Percentiles rank a stretch among this genome's conserved stretches.
Evolutionary conservation across 2,329 filamentous ascomycete species (phyloP).

Genomic region (Aspergillus alliaceus): DNA sequence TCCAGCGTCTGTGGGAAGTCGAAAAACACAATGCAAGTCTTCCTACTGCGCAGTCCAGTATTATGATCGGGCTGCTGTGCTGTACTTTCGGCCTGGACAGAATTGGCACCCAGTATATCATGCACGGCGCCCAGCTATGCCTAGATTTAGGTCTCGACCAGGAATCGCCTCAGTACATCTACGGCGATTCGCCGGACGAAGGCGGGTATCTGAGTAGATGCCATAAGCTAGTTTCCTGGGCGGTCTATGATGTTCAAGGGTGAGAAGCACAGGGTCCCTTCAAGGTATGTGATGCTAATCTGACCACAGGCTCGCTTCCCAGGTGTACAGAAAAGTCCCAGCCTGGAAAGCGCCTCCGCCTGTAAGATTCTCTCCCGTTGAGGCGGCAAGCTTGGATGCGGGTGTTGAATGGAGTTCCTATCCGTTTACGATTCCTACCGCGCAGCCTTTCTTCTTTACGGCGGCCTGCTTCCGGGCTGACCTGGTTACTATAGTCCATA

Average conservation of each 20-base stretch:
- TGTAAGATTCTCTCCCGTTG: conserved; percentile 14
- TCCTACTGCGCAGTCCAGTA: conserved; percentile 21
- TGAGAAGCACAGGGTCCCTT: not conserved
- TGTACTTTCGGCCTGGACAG: conserved; percentile 26
- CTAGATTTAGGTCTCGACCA: conserved; percentile 10
- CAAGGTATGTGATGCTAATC: not conserved
- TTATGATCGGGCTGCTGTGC: conserved; percentile 23
- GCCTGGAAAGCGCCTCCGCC: conserved; percentile 18
- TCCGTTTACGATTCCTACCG: conserved; percentile 12
- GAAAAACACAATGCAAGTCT: conserved; percentile 14
- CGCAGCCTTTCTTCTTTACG: conserved; percentile 13
- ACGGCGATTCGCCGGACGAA: conserved; percentile 2
- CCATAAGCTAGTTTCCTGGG: conserved; percentile 24
- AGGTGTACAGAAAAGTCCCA: conserved; percentile 22
- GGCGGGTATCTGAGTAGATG: conserved; percentile 6
- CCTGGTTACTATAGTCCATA: conserved; percentile 16
- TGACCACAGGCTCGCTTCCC: conserved; percentile 18
- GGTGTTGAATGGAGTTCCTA: conserved; percentile 17
- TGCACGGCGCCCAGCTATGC: conserved; percentile 19
- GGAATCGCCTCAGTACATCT: conserved; percentile 11
- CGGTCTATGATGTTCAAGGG: conserved; percentile 24
- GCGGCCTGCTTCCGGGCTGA: conserved; percentile 10
- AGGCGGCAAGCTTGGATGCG: conserved; percentile 17
- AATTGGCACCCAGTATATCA: conserved; percentile 22
- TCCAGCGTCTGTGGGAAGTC: conserved; percentile 21